These are phyloP conservation scores for Exophiala sp. DNA, from an alignment of 2,329 filamentous ascomycete species.

Conservation along the genomic window DNA sequence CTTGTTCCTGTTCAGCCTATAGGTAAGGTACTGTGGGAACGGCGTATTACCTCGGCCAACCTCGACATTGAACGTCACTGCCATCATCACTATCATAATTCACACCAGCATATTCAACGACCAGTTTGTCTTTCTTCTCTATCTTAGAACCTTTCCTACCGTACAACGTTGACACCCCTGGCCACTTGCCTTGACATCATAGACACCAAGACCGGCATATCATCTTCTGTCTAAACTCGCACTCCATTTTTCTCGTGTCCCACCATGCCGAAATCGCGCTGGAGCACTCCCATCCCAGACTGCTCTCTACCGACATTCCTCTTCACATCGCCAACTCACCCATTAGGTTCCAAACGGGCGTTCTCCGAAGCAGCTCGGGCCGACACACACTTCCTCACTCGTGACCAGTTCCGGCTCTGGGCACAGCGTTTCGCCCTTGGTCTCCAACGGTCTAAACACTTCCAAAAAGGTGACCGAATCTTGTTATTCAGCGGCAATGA, in stretches of 20 bases:
- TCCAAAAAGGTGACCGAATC: constrained; percentile 63
- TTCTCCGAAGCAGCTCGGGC: constrained; percentile 63
- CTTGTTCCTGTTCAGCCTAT: no score
- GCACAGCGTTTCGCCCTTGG: constrained; percentile 66
- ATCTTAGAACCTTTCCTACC: no score
- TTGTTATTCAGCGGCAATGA: constrained; percentile 69
- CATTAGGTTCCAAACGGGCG: constrained; percentile 34
- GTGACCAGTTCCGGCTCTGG: constrained; percentile 59
- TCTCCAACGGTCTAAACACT: constrained; percentile 53
- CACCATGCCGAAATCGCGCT: constrained; percentile 48
- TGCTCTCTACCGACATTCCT: constrained; percentile 45
- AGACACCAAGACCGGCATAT: neutral
- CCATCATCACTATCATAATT: no score
- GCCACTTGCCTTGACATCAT: neutral
- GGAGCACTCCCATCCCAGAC: constrained; percentile 38
- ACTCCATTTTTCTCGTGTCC: neutral
- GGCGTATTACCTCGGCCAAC: no score
- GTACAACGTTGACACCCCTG: no score
- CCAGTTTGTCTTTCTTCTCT: no score
- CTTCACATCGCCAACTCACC: constrained; percentile 42
- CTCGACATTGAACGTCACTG: no score
- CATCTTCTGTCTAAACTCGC: no score
- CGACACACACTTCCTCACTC: constrained; percentile 60
- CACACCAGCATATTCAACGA: no score
- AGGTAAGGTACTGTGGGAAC: no score